A percentile compares a stretch with the other conserved stretches of the same genome.
Evolutionary conservation across 1,139 yeast genomes (phyloP).

Genomic region (Yamadazyma diddensiae): DNA sequence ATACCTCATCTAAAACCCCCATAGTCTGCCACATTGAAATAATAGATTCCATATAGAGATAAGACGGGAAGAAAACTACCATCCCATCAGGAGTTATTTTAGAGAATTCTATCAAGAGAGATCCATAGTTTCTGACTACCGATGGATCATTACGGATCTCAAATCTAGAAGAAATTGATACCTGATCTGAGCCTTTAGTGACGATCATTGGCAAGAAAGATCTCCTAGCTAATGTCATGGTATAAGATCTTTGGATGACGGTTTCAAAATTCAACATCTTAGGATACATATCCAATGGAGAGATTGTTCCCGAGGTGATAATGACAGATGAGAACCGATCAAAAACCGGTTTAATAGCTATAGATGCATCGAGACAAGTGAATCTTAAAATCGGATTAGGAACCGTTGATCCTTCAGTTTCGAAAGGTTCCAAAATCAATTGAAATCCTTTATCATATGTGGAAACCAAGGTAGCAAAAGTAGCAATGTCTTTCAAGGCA

Average conservation of each 20-base stretch:
- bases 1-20: conserved; percentile 97
- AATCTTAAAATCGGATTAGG: conserved; percentile 96
- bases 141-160: conserved; percentile 98
- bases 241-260: conserved; percentile 88
- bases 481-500: conserved; percentile 92
- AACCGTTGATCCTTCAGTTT: conserved; percentile 94
- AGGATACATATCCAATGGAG: conserved; percentile 98
- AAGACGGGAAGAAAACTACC: conserved; percentile 97
- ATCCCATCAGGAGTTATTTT: conserved; percentile 97
- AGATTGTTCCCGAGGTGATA: conserved; percentile 95
- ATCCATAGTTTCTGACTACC: conserved; percentile 95
- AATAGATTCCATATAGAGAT: conserved; percentile 95
- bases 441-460: conserved; percentile 94
- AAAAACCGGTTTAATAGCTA: conserved; percentile 95
- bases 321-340: conserved; percentile 92
- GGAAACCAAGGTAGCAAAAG: conserved; percentile 92
- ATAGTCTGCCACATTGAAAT: conserved; percentile 98
- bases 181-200: conserved; percentile 97
- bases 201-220: conserved; percentile 94
- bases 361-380: conserved; percentile 94
- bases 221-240: conserved; percentile 91
- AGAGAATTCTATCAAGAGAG: conserved; percentile 84
- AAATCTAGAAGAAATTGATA: conserved; percentile 91
- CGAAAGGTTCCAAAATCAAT: conserved; percentile 90
- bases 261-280: conserved; percentile 94